Percentiles rank a stretch among this genome's conserved stretches.
Conservation (phyloP, 1,139 yeast species). For the Candida labiduridarum region DNA sequence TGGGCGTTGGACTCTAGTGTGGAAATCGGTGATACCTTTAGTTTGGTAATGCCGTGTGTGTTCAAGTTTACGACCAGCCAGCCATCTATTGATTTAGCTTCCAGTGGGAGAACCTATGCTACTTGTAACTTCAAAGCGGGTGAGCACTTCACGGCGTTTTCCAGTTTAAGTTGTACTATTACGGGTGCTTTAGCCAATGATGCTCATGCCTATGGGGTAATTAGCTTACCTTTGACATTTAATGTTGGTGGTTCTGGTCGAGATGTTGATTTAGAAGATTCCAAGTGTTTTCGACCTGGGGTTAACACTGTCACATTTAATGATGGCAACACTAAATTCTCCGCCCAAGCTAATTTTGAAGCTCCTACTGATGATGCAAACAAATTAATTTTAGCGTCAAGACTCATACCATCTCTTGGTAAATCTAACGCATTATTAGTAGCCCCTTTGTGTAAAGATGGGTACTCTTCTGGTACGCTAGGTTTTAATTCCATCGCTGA, state of each 20-base stretch:
- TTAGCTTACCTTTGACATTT: slow-evolving; percentile 32
- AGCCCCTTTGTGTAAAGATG: too few species aligned
- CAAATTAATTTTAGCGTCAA: slow-evolving; percentile 10
- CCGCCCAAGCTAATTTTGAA: slow-evolving; percentile 19
- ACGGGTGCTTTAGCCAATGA: too few species aligned
- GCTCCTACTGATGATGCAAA: background rate
- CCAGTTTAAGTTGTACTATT: slow-evolving; percentile 7
- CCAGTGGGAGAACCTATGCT: background rate
- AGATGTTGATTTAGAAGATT: slow-evolving; percentile 20
- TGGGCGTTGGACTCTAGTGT: too few species aligned
- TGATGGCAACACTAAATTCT: slow-evolving; percentile 26
- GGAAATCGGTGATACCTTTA: too few species aligned
- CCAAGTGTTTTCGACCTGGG: slow-evolving; percentile 24
- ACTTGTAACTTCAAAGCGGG: background rate
- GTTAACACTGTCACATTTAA: slow-evolving; percentile 27
- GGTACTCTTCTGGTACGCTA: slow-evolving; percentile 23
- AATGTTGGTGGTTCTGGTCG: slow-evolving; percentile 27
- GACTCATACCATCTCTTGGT: too few species aligned
- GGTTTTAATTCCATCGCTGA: slow-evolving; percentile 31
- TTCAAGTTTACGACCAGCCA: too few species aligned
- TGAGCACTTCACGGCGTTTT: background rate
- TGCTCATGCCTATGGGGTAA: too few species aligned
- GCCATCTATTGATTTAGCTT: too few species aligned
- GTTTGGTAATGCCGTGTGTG: too few species aligned
- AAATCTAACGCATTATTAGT: too few species aligned